Base-by-base conservation (phyloP, 441 rosid genomes). In the Arabidopsis hybrid region DNA sequence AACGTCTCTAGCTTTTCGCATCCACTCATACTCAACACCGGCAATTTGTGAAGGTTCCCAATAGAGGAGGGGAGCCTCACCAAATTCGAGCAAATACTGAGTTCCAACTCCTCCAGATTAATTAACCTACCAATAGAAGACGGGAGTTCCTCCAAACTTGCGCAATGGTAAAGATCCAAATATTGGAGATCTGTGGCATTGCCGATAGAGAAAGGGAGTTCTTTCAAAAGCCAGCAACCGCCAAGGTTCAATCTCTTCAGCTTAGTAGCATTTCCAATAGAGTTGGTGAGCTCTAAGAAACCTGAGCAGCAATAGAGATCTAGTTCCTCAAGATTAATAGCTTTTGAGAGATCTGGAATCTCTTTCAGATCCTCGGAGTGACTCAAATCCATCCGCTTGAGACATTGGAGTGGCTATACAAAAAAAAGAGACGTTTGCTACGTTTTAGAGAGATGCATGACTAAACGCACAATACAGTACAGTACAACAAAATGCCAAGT, bases 71-170 rank as follows among this genome's bases (percentile, higher is more conserved):
- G 53, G 8, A 49, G 53, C 53, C 1, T 17, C 53, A 16, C 53
- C 53, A 49, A 8, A 16, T 49, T 8, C 53, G 8, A 0, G 55
- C 80, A 77, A 0, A 36, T 29, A 13, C 62, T 71, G 12, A 85
- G 82, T 6, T 74, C 42, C 8, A 84, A 21, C 14, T 17, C 4
- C 52, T 81, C 67, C 6, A 77, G 74, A 40, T 50, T 67, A 35
- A 31, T 14, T 40, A 40, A n/a, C 0, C 6, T 34, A 8, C 76
- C 7, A 2, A 72, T 62, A 11, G 55, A 72, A 29, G 62, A 62
- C 0, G 75, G 76, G 40, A 83, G 53, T 16, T 16, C 2, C 29
- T 49, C 26, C 53, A 49, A 16, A 49, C 52, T 7, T 3, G 0
- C 0, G 52, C 52, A 47, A 14, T 0, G 1, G 0, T 4, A 3